These are phyloP conservation scores for Paraconiothyrium sp. DNA, from an alignment of 2,329 filamentous ascomycete species.

Conservation along the genomic window DNA sequence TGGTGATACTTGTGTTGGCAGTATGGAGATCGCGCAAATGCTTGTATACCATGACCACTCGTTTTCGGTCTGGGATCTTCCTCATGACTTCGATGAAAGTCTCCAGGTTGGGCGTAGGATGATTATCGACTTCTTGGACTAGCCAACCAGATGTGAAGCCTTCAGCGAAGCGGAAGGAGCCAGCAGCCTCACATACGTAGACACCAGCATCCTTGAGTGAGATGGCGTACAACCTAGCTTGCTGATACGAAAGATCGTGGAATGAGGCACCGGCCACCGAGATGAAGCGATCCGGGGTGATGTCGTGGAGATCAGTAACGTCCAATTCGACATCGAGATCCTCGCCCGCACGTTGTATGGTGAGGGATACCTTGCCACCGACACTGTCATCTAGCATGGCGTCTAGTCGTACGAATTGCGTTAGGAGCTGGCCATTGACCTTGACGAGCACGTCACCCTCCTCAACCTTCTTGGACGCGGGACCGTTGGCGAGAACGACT, in stretches of 20 bases:
- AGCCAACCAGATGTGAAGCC: conserved; percentile 92
- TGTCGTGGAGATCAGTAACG: conserved; percentile 90
- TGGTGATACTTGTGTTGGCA: conserved; percentile 88
- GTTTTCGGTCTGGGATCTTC: conserved; percentile 78
- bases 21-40: conserved; percentile 95
- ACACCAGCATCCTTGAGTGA: conserved; percentile 80
- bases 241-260: conserved; percentile 96
- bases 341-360: conserved; percentile 88
- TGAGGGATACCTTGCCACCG: conserved; percentile 76
- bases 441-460: conserved; percentile 94
- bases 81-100: conserved; percentile 93
- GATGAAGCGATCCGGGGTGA: conserved; percentile 95
- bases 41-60: conserved; percentile 94
- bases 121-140: conserved; percentile 90
- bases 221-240: conserved; percentile 94
- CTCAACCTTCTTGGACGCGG: conserved; percentile 84
- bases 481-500: conserved; percentile 90
- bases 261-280: conserved; percentile 94
- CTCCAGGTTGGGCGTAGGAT: conserved; percentile 86
- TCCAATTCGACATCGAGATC: conserved; percentile 84
- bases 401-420: conserved; percentile 90
- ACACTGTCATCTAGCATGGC: conserved; percentile 91
- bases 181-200: conserved; percentile 92
- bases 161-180: conserved; percentile 91
- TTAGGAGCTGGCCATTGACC: conserved; percentile 91